These are phyloP conservation scores for Rauvolfia tetraphylla DNA, from an alignment of 257 asterid species.

Conservation along the genomic window DNA sequence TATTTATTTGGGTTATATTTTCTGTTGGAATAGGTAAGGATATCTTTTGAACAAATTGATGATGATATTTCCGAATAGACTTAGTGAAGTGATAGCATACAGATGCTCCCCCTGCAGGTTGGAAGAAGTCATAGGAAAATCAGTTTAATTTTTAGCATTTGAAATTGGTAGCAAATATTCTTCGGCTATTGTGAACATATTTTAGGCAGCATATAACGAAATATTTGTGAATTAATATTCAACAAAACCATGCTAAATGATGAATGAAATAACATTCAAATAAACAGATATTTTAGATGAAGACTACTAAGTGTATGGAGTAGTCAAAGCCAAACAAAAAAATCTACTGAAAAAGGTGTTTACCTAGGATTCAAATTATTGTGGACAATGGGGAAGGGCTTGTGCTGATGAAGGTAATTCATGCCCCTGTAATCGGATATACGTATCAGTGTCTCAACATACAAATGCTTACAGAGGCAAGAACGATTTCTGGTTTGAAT, in stretches of 20 bases:
- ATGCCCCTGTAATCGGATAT: conserved; percentile 41
- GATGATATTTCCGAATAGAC: background rate
- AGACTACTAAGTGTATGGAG: background rate
- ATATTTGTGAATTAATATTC: background rate
- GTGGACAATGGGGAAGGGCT: conserved; percentile 61
- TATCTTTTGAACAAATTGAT: background rate
- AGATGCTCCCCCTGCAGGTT: background rate
- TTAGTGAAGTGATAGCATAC: background rate
- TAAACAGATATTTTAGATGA: background rate
- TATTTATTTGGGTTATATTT: background rate
- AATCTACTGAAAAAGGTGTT: conserved; percentile 3
- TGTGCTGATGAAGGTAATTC: conserved; percentile 67
- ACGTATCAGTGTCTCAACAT: background rate
- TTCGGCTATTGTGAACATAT: background rate
- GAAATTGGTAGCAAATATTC: background rate
- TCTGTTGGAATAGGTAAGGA: background rate
- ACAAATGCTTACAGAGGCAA: background rate
- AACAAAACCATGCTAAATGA: background rate
- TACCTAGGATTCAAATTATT: conserved; percentile 48
- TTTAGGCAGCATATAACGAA: background rate
- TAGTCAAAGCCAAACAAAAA: background rate
- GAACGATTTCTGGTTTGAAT: background rate
- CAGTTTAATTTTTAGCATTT: background rate
- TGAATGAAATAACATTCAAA: background rate
- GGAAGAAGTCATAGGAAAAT: background rate